phyloP scores from a whole-genome alignment of 768 basidiomycete genomes.

The Psilocybe subaeruginosa region DNA sequence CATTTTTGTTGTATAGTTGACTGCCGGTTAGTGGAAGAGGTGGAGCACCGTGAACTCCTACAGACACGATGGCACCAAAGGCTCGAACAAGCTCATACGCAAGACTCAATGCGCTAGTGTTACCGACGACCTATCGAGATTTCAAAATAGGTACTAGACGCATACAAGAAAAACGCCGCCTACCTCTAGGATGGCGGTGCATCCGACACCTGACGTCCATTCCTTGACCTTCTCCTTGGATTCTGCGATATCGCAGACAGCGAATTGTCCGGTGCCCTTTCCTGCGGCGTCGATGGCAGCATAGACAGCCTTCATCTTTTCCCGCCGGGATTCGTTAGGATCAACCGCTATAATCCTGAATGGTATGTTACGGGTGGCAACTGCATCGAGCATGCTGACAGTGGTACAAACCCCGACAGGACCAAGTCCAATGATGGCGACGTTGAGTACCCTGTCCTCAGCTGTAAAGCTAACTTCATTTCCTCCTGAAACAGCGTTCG shows the following conservation, averaged over 20 bases:
- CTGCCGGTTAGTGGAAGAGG: constrained; percentile 58
- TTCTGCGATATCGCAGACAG: constrained; percentile 52
- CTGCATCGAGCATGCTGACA: constrained; percentile 64
- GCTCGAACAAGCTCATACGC: constrained; percentile 74
- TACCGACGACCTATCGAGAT: constrained; percentile 66
- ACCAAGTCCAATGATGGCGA: constrained; percentile 76
- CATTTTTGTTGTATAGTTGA: constrained; percentile 75
- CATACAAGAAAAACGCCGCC: neutral
- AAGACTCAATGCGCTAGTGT: constrained; percentile 61
- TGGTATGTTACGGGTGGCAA: constrained; percentile 44
- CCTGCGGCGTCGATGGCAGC: constrained; percentile 46
- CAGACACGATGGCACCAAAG: constrained; percentile 76
- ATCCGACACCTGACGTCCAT: constrained; percentile 63
- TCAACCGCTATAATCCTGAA: constrained; percentile 71
- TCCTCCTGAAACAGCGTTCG: constrained; percentile 15
- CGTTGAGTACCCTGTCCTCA: constrained; percentile 55
- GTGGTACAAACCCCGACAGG: constrained; percentile 78
- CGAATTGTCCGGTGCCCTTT: constrained; percentile 51
- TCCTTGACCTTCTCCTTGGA: constrained; percentile 49
- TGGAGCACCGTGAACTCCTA: constrained; percentile 67
- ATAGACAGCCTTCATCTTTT: constrained; percentile 64
- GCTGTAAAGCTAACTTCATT: constrained; percentile 37
- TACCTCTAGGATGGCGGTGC: constrained; percentile 72
- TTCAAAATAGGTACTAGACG: neutral
- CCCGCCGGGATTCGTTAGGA: constrained; percentile 54